Percentiles rank a stretch among this genome's conserved stretches.
Conservation (phyloP, 1,139 yeast species). For the Blastobotrys raffinosifermentans region DNA sequence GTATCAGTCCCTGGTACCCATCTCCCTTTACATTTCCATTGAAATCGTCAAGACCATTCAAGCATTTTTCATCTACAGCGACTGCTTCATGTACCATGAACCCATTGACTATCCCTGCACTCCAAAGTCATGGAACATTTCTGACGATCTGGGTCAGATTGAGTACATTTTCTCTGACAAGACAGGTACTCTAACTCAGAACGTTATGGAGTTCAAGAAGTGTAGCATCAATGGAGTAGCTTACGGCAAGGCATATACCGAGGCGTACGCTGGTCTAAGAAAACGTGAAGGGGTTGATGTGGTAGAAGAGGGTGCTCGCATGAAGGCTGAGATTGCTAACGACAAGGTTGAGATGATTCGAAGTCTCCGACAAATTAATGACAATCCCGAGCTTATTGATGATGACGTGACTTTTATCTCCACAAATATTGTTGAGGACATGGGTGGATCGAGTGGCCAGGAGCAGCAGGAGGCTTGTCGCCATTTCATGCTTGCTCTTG, state of each 20-base stretch:
- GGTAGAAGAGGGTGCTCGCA: constrained; percentile 57
- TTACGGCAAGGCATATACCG: constrained; percentile 93
- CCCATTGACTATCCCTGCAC: constrained; percentile 88
- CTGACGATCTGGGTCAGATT: constrained; percentile 95
- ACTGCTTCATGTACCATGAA: constrained; percentile 78
- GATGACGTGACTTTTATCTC: constrained; percentile 75
- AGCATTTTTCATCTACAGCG: constrained; percentile 89
- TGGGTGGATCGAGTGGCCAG: constrained; percentile 45
- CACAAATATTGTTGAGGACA: constrained; percentile 52
- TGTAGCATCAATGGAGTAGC: constrained; percentile 82
- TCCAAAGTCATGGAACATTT: constrained; percentile 94
- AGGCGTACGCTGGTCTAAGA: constrained; percentile 88
- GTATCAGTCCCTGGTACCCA: constrained; percentile 89
- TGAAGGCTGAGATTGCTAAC: constrained; percentile 53
- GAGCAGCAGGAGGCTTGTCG: constrained; percentile 60
- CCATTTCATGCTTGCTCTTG: constrained; percentile 79
- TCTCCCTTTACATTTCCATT: constrained; percentile 87
- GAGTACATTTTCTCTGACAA: constrained; percentile 95
- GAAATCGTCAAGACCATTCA: constrained; percentile 93
- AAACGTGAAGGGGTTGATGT: constrained; percentile 82
- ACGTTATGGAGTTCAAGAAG: constrained; percentile 94
- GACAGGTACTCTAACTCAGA: constrained; percentile 95
- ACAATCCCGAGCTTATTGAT: constrained; percentile 56
- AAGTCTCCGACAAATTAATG: constrained; percentile 41
- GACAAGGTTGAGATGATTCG: constrained; percentile 66